Evolutionary conservation across 768 basidiomycete genomes (phyloP).

Genomic region (Kwoniella dendrophila): DNA sequence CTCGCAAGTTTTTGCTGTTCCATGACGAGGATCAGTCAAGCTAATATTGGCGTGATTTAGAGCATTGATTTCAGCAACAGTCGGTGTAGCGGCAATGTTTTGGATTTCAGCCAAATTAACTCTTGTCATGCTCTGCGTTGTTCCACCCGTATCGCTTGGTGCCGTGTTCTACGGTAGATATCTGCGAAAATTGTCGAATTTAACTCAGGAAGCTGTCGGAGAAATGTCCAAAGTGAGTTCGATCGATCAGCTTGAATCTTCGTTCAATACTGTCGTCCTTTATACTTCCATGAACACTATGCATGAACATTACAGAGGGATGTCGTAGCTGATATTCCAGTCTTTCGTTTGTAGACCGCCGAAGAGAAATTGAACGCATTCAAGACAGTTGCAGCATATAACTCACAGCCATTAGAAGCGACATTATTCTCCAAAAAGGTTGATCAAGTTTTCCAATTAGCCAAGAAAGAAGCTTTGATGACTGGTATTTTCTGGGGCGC

Average conservation of each 20-base stretch:
- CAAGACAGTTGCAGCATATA: slow-evolving; percentile 65
- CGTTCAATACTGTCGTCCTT: neutral
- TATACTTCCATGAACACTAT: neutral
- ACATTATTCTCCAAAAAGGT: slow-evolving; percentile 69
- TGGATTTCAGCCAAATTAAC: slow-evolving; percentile 79
- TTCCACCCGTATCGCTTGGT: slow-evolving; percentile 65
- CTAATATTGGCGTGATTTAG: slow-evolving; percentile 57
- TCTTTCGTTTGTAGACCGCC: too few species aligned
- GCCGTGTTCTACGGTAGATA: slow-evolving; percentile 84
- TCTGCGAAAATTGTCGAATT: slow-evolving; percentile 82
- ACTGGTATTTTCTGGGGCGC: slow-evolving; percentile 87
- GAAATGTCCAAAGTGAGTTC: slow-evolving; percentile 79
- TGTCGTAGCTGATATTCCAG: too few species aligned
- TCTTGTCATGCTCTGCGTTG: slow-evolving; percentile 85
- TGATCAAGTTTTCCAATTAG: slow-evolving; percentile 69
- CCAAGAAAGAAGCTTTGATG: slow-evolving; percentile 83
- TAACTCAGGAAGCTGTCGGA: slow-evolving; percentile 91
- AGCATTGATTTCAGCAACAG: slow-evolving; percentile 88
- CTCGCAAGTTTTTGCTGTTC: neutral
- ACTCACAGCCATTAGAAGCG: slow-evolving; percentile 67
- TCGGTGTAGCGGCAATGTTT: slow-evolving; percentile 95
- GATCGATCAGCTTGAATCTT: neutral
- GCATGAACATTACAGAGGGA: too few species aligned
- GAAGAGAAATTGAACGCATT: slow-evolving; percentile 91
- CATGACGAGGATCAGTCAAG: too few species aligned